A percentile compares a stretch with the other conserved stretches of the same genome.
Conservation (phyloP, 305 asterid genomes). For the Rubia peregrina region DNA sequence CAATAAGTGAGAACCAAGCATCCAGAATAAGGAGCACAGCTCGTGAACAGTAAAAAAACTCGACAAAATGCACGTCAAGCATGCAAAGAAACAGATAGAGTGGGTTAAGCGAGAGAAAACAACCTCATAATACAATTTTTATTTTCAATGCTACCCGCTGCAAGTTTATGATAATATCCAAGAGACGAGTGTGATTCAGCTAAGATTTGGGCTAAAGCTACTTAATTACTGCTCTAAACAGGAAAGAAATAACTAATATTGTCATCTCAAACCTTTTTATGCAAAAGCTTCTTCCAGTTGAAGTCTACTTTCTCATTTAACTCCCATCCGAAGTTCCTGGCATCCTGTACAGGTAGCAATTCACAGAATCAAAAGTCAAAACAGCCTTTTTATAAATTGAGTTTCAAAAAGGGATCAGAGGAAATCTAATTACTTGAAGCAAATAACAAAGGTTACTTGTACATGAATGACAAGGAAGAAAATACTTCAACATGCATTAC, state of each 20-base stretch:
- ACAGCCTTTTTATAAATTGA: background rate
- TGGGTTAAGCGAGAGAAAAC: background rate
- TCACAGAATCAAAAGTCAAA: background rate
- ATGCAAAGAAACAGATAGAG: background rate
- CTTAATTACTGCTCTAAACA: background rate
- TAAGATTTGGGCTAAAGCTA: background rate
- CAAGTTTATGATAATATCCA: background rate
- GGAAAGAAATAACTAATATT: background rate
- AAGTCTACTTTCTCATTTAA: slow-evolving; percentile 66
- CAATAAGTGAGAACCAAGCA: background rate
- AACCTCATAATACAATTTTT: background rate
- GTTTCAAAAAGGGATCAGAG: background rate
- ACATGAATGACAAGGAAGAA: background rate
- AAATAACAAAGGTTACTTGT: background rate
- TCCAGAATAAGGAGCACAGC: background rate
- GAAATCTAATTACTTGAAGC: background rate
- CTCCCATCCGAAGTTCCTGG: slow-evolving; percentile 95
- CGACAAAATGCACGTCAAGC: background rate
- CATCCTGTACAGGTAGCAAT: slow-evolving; percentile 47
- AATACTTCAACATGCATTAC: slow-evolving; percentile 2
- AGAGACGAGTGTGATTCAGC: background rate
- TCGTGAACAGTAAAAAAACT: background rate
- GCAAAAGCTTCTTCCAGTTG: slow-evolving; percentile 94
- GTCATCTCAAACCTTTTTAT: slow-evolving; percentile 65
- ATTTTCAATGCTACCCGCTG: background rate